Evolutionary conservation across 352 stramenopile genomes (phyloP), one percentile per base, ranked within the genome.

Genomic region (Phytophthora pistaciae): DNA sequence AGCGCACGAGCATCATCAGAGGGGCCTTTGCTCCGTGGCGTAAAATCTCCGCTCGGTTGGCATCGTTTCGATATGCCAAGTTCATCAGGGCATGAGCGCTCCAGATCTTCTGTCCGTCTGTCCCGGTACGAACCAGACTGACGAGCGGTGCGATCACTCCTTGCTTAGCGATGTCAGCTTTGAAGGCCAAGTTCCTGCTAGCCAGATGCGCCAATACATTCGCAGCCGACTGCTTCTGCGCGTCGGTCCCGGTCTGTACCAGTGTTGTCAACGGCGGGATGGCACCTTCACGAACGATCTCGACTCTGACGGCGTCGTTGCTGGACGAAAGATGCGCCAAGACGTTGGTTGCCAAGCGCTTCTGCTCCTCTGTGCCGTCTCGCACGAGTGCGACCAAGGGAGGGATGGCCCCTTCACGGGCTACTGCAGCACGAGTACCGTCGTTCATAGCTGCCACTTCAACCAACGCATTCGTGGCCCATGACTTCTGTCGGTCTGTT

Each of bases 11-110:
- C 54, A 48, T 60, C 54, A 48, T 60, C 31, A 60, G 21, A 20
- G 54, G 54, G 5, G 54, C 54, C 11, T 60, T 60, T 13, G 54
- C 54, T 48, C 54, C 54, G 21, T 49, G 11, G 18, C 31, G 54
- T n/a, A 62, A 8, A 20, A 62, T 62, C 16, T 62, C 56, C 5
- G 56, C 56, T 33, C 56, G 56, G 38, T 62, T 62, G 11, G 56
- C 56, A 36, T 46, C 56, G 16, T 53, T 62, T 18, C 56, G 56
- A 13, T 36, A 62, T n/a, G 56, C 36, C 4, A 62, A 23, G 38
- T 62, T 62, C 56, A 62, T 62, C 36, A 62, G 21, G 8, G 54
- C 54, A 33, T 60, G 54, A 4, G 54, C 54, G 14, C 54, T 49
- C 54, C 54, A 60, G 13, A 60, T 60, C 31, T 60, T 60, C 21